Percentiles rank a stretch among this genome's conserved stretches.
phyloP scores from a whole-genome alignment of 805 yeast genomes.

The Allodekkera sacchari region DNA sequence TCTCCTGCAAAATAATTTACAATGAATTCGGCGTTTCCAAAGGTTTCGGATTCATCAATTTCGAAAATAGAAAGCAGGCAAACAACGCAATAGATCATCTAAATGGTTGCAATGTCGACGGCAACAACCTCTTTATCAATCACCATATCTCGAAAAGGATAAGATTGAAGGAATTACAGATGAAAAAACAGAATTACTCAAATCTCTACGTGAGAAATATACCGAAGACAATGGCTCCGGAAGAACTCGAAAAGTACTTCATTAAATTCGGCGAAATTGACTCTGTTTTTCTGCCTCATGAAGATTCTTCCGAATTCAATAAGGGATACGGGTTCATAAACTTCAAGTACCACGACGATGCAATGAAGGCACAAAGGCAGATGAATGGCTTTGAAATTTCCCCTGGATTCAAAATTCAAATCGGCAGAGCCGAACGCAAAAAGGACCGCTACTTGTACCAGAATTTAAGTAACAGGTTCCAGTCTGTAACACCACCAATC shows the following conservation, averaged over 20 bases:
- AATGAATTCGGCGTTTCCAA: constrained; percentile 37
- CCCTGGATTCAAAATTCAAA: constrained; percentile 20
- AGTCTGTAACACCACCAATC: neutral
- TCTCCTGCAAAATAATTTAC: constrained; percentile 38
- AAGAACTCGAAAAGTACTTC: constrained; percentile 35
- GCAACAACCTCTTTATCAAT: constrained; percentile 41
- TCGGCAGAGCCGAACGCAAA: constrained; percentile 39
- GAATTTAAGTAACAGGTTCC: constrained; percentile 7
- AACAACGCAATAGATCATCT: constrained; percentile 45
- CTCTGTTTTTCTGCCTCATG: constrained; percentile 44
- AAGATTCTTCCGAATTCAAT: constrained; percentile 14
- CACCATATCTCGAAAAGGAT: constrained; percentile 61
- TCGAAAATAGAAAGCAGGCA: constrained; percentile 48
- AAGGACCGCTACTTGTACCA: constrained; percentile 21
- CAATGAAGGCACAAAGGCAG: constrained; percentile 38
- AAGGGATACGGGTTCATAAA: constrained; percentile 49
- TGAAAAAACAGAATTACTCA: constrained; percentile 38
- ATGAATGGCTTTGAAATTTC: constrained; percentile 36
- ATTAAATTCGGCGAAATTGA: constrained; percentile 38
- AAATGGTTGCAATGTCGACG: constrained; percentile 19
- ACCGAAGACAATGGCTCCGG: constrained; percentile 30
- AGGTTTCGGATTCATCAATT: constrained; percentile 66
- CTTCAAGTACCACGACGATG: constrained; percentile 39
- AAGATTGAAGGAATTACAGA: constrained; percentile 39
- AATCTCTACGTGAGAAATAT: constrained; percentile 48